A percentile compares a stretch with the other conserved stretches of the same genome.
phyloP scores from a whole-genome alignment of 2,329 filamentous ascomycete genomes.

The Botryotinia calthae region DNA sequence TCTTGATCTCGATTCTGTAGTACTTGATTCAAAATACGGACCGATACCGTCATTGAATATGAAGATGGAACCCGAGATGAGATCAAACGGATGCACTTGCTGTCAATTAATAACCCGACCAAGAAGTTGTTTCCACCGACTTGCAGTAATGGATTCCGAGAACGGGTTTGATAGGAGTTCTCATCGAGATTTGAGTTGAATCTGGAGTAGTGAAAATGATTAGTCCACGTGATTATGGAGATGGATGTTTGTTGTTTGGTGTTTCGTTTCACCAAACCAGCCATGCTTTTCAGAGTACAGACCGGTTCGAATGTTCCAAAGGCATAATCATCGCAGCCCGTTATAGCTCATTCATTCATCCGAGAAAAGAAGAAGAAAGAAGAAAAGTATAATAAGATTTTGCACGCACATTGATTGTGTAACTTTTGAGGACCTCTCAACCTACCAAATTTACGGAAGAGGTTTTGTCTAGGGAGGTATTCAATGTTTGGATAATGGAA shows the following conservation, averaged over 20 bases:
- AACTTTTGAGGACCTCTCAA: neutral
- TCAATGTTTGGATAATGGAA: neutral
- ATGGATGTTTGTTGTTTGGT: neutral
- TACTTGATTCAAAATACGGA: neutral
- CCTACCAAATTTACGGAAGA: neutral
- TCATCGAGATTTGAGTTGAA: neutral
- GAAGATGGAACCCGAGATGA: neutral
- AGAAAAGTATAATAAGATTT: neutral
- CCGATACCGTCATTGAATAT: neutral
- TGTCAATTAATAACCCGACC: neutral
- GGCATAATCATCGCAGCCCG: neutral
- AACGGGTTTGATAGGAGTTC: neutral
- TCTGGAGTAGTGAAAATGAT: neutral
- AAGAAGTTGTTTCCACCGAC: neutral
- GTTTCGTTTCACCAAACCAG: slow-evolving; percentile 1
- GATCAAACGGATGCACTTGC: neutral
- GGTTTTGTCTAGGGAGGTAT: neutral
- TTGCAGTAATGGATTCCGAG: neutral
- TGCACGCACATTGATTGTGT: neutral
- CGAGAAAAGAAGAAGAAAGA: neutral
- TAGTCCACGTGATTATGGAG: slow-evolving; percentile 5
- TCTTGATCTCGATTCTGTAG: neutral
- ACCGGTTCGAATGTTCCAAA: neutral
- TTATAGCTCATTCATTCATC: neutral
- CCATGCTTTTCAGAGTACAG: neutral